Evolutionary conservation across 768 basidiomycete species (phyloP).

Genomic region (Trametes sanguinea): DNA sequence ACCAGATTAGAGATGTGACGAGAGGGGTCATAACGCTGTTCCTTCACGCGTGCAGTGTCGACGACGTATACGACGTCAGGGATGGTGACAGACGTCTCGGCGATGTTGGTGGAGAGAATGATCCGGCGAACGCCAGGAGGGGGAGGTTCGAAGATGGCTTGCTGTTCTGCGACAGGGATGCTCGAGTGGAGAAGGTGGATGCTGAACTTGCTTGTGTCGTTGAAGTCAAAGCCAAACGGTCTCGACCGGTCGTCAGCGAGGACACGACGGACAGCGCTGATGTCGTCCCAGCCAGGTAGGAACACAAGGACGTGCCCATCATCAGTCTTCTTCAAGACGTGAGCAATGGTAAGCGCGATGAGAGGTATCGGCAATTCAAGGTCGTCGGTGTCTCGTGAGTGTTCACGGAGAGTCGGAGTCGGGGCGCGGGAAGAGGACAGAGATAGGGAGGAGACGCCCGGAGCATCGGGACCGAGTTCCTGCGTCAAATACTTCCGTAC

Average conservation of each 20-base stretch:
- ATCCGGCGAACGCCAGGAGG: conserved; percentile 76
- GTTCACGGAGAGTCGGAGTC: conserved; percentile 28
- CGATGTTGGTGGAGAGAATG: conserved; percentile 93
- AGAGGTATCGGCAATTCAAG: conserved; percentile 80
- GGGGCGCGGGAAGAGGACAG: conserved; percentile 16
- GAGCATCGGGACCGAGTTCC: conserved; percentile 52
- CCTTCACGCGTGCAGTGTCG: conserved; percentile 86
- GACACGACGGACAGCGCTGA: conserved; percentile 65
- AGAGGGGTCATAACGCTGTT: conserved; percentile 86
- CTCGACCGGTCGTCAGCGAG: conserved; percentile 50
- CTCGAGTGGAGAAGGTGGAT: conserved; percentile 89
- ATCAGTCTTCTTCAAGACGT: conserved; percentile 70
- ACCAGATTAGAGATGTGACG: conserved; percentile 87
- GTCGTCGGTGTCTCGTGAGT: conserved; percentile 46
- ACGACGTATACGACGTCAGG: conserved; percentile 95
- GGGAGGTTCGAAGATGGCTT: conserved; percentile 85
- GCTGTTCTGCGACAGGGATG: conserved; percentile 86
- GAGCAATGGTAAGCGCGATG: conserved; percentile 77
- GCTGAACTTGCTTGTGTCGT: conserved; percentile 54
- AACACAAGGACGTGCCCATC: conserved; percentile 91
- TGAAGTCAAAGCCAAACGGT: conserved; percentile 60
- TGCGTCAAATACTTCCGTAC: conserved; percentile 72
- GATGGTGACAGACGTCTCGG: conserved; percentile 94
- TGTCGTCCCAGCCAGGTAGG: conserved; percentile 93
- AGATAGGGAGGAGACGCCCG: conserved; percentile 18